Percentiles rank a stretch among this genome's conserved stretches.
These are phyloP conservation scores for Salix caprea DNA, from an alignment of 345 rosid genomes.

Conservation along the genomic window DNA sequence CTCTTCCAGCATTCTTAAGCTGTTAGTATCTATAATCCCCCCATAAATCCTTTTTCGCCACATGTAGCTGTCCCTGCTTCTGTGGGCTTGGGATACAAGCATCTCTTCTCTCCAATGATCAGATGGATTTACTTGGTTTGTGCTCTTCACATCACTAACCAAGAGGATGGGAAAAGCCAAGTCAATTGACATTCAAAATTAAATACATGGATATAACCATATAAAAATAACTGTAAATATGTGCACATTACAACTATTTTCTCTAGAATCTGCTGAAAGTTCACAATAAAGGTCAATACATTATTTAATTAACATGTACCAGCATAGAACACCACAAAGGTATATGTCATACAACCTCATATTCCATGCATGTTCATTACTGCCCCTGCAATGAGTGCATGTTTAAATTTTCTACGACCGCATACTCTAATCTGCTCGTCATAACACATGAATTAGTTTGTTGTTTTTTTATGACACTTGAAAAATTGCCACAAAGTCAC, in stretches of 20 bases:
- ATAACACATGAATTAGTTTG: neutral
- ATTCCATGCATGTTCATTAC: neutral
- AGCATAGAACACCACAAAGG: neutral
- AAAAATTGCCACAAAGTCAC: neutral
- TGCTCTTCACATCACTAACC: conserved; percentile 37
- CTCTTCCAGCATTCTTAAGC: conserved; percentile 70
- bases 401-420: neutral
- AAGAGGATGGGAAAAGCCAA: conserved; percentile 21
- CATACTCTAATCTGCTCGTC: neutral
- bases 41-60: conserved; percentile 54
- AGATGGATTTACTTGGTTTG: conserved; percentile 34
- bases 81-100: conserved; percentile 39
- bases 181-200: conserved; percentile 12
- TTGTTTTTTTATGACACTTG: neutral
- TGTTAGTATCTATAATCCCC: conserved; percentile 65
- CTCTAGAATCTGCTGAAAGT: neutral
- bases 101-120: conserved; percentile 39
- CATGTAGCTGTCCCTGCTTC: conserved; percentile 40
- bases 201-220: neutral
- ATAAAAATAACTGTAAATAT: neutral
- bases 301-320: neutral
- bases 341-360: neutral
- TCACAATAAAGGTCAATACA: neutral
- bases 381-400: neutral
- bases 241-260: neutral